A percentile compares a stretch with the other conserved stretches of the same genome.
phyloP scores from a whole-genome alignment of 2,329 filamentous ascomycete species.

The Sporothrix pallida region DNA sequence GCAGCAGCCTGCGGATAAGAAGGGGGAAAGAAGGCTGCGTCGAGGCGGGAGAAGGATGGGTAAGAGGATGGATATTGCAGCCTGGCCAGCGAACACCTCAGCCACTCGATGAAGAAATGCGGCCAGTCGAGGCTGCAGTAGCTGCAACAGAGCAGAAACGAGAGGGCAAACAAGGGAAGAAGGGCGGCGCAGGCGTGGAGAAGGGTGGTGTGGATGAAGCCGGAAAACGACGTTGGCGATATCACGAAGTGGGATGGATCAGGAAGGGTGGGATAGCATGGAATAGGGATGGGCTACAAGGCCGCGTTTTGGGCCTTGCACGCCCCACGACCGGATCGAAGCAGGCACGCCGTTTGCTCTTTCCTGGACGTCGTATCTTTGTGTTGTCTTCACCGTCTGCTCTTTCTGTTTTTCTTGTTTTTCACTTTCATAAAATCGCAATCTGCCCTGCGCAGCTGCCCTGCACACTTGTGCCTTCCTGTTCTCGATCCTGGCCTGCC shows the following conservation, averaged over 20 bases:
- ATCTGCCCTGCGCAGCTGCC: too few relatives aligned
- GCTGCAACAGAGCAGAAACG: not conserved
- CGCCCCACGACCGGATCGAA: not conserved
- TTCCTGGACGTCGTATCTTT: not conserved
- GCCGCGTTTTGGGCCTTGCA: not conserved
- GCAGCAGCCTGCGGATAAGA: constrained; percentile 2
- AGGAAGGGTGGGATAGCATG: constrained; percentile 6
- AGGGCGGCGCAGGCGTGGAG: not conserved
- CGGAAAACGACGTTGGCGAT: constrained; percentile 17
- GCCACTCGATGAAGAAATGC: not conserved
- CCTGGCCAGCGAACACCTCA: constrained; percentile 7
- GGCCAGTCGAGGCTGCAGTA: not conserved
- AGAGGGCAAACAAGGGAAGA: constrained; percentile 1
- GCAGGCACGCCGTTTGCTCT: not conserved
- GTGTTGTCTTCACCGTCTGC: not conserved
- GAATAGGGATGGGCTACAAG: constrained; percentile 3
- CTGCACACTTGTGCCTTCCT: constrained; percentile 20
- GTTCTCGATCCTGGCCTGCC: not conserved
- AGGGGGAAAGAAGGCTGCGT: not conserved
- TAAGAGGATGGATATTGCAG: not conserved
- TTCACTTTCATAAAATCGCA: not conserved
- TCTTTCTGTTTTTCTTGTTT: not conserved
- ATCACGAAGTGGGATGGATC: constrained; percentile 33
- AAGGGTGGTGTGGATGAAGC: constrained; percentile 23
- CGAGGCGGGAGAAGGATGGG: not conserved